A percentile compares a stretch with the other conserved stretches of the same genome.
phyloP scores from a whole-genome alignment of 2,329 filamentous ascomycete species.

The Diaporthe vexans region DNA sequence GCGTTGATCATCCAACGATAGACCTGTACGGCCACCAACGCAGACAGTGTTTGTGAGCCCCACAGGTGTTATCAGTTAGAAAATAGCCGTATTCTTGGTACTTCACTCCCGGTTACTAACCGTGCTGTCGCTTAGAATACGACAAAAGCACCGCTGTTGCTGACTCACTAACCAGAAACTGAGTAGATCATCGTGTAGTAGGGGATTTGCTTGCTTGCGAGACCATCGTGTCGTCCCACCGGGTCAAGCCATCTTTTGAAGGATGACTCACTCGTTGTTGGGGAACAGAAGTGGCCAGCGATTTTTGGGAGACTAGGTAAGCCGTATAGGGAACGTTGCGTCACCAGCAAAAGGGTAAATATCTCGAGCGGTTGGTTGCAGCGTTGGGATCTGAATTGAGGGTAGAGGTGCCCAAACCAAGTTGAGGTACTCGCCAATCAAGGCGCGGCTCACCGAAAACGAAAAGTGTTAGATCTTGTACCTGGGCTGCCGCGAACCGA shows the following conservation, averaged over 20 bases:
- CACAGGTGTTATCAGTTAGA: neutral
- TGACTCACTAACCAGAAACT: neutral
- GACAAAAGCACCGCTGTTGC: neutral
- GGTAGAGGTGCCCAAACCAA: slow-evolving; percentile 5
- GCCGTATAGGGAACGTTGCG: neutral
- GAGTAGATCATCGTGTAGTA: neutral
- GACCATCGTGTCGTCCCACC: neutral
- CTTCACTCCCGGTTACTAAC: neutral
- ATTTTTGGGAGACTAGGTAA: neutral
- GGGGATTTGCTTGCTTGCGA: neutral
- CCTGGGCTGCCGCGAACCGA: slow-evolving; percentile 20
- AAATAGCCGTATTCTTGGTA: too few relatives aligned
- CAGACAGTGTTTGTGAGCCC: neutral
- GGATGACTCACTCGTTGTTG: neutral
- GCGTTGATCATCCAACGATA: neutral
- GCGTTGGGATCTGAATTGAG: slow-evolving; percentile 9
- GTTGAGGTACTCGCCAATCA: slow-evolving; percentile 22
- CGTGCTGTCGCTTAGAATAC: neutral
- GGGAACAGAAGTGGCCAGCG: neutral
- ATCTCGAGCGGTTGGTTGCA: slow-evolving; percentile 20
- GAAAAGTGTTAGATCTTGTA: slow-evolving; percentile 33
- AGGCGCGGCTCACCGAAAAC: slow-evolving; percentile 15
- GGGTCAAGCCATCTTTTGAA: neutral
- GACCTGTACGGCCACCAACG: neutral
- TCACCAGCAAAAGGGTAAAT: neutral